Evolutionary conservation across 2,329 filamentous ascomycete species (phyloP).

Genomic region (Pseudogymnoascus sp.): DNA sequence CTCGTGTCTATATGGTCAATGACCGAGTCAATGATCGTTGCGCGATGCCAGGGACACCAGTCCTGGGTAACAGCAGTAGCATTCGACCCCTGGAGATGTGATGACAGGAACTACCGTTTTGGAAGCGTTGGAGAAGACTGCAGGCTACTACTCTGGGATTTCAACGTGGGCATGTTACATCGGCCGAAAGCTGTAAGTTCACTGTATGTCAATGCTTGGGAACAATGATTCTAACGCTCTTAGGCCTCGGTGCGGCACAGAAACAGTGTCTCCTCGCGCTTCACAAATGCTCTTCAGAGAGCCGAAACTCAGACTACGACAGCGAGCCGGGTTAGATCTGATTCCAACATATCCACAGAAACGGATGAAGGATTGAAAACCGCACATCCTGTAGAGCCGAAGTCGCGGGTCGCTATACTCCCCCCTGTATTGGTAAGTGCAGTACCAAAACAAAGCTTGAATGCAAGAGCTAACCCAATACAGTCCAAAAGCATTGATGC

Average conservation of each 20-base stretch:
- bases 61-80: slow-evolving; percentile 92
- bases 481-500: slow-evolving; percentile 78
- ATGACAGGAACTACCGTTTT: slow-evolving; percentile 90
- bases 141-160: slow-evolving; percentile 89
- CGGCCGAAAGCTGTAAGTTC: slow-evolving; percentile 74
- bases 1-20: slow-evolving; percentile 94
- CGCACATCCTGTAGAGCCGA: slow-evolving; percentile 67
- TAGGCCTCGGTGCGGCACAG: slow-evolving; percentile 50
- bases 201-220: slow-evolving; percentile 3
- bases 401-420: slow-evolving; percentile 73
- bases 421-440: slow-evolving; percentile 76
- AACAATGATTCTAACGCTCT: not conserved
- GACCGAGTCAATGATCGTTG: slow-evolving; percentile 74
- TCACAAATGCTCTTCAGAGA: slow-evolving; percentile 42
- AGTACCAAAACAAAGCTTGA: not conserved
- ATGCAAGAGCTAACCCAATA: slow-evolving; percentile 6
- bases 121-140: slow-evolving; percentile 95
- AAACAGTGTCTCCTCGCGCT: slow-evolving; percentile 43
- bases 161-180: slow-evolving; percentile 93
- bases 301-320: slow-evolving; percentile 57
- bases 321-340: slow-evolving; percentile 57
- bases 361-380: slow-evolving; percentile 35
- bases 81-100: slow-evolving; percentile 95
- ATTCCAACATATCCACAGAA: slow-evolving; percentile 56
- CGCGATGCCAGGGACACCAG: slow-evolving; percentile 88